phyloP scores from a whole-genome alignment of 495 filamentous ascomycete genomes.

The Penicillium canariense region DNA sequence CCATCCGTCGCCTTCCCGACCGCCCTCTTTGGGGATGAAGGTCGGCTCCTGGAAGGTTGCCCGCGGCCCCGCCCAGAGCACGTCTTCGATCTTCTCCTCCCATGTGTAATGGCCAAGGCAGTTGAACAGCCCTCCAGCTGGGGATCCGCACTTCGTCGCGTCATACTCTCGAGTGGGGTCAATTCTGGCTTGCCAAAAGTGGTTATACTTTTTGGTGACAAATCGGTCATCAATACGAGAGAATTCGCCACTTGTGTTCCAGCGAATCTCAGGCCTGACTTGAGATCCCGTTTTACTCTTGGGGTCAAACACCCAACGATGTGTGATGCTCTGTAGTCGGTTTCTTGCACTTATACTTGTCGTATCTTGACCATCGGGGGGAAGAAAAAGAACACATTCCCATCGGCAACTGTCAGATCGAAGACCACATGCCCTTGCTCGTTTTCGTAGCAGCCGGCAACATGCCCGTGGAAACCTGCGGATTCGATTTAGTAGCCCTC shows the following conservation, averaged over 20 bases:
- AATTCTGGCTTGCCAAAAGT: slow-evolving; percentile 54
- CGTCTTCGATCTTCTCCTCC: slow-evolving; percentile 18
- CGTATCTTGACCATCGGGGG: slow-evolving; percentile 33
- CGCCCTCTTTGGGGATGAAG: background rate
- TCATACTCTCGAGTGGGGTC: slow-evolving; percentile 46
- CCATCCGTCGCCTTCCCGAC: slow-evolving; percentile 45
- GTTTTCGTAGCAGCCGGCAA: slow-evolving; percentile 50
- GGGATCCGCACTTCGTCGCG: slow-evolving; percentile 23
- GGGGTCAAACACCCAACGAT: slow-evolving; percentile 8
- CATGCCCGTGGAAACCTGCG: slow-evolving; percentile 46
- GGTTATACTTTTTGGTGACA: slow-evolving; percentile 50
- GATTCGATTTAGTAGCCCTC: background rate
- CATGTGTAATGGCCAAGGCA: slow-evolving; percentile 47
- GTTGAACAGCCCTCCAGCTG: slow-evolving; percentile 28
- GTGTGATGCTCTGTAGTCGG: slow-evolving; percentile 29
- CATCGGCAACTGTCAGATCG: slow-evolving; percentile 54
- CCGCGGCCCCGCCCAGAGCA: slow-evolving; percentile 32
- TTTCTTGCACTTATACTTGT: slow-evolving; percentile 17
- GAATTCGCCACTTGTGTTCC: slow-evolving; percentile 51
- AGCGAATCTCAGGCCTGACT: slow-evolving; percentile 26
- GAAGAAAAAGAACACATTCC: slow-evolving; percentile 57
- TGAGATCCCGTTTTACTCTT: slow-evolving; percentile 6
- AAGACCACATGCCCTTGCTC: slow-evolving; percentile 47
- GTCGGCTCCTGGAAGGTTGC: slow-evolving; percentile 23
- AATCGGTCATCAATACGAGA: slow-evolving; percentile 57